A percentile compares a stretch with the other conserved stretches of the same genome.
Evolutionary conservation across 805 yeast species (phyloP).

Genomic region (Blastobotrys americana): DNA sequence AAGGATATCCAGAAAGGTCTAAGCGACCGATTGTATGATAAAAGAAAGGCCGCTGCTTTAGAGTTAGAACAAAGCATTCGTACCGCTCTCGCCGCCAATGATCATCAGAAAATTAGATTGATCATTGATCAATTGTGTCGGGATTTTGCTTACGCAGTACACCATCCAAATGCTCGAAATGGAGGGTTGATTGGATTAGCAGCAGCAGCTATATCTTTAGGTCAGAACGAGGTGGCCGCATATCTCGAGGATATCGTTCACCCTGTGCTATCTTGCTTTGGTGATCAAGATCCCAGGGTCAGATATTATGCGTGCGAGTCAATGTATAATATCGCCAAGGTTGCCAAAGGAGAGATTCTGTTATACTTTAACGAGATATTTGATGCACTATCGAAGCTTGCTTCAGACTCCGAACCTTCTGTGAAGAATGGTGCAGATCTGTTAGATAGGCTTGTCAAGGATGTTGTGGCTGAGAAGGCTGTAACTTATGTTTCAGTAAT

Average conservation of each 20-base stretch:
- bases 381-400: conserved; percentile 82
- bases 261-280: conserved; percentile 91
- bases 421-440: conserved; percentile 95
- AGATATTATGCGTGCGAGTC: conserved; percentile 96
- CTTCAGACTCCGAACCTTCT: conserved; percentile 83
- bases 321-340: conserved; percentile 89
- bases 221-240: conserved; percentile 69
- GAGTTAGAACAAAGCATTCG: conserved; percentile 66
- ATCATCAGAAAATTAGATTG: conserved; percentile 49
- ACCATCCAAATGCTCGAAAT: conserved; percentile 82
- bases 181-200: conserved; percentile 96
- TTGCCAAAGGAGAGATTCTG: conserved; percentile 90
- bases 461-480: conserved; percentile 91
- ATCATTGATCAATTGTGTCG: conserved; percentile 68
- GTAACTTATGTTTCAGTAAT: conserved; percentile 56
- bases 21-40: conserved; percentile 67
- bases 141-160: conserved; percentile 73
- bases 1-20: conserved; percentile 60
- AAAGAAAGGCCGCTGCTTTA: conserved; percentile 66
- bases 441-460: conserved; percentile 82
- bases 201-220: conserved; percentile 90
- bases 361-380: conserved; percentile 90
- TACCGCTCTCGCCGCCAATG: conserved; percentile 53
- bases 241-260: conserved; percentile 81
- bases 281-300: conserved; percentile 95